A percentile compares a stretch with the other conserved stretches of the same genome.
phyloP scores from a whole-genome alignment of 176 grass and related monocot genomes.

The Carex myosuroides region DNA sequence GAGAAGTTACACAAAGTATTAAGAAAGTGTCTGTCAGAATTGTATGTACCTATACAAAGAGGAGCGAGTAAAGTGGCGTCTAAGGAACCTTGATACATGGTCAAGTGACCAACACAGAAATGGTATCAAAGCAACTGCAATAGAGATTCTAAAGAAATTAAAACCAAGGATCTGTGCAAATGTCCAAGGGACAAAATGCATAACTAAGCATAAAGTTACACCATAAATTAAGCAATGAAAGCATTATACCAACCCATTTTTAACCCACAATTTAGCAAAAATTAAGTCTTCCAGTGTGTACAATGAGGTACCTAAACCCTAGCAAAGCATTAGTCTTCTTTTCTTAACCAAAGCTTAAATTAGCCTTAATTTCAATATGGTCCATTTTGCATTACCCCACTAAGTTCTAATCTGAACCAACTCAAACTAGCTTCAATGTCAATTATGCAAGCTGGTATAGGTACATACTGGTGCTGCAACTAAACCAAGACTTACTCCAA shows the following conservation, averaged over 20 bases:
- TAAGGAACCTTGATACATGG: constrained; percentile 84
- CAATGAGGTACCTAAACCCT: not conserved
- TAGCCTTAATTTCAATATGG: not conserved
- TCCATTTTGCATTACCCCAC: not conserved
- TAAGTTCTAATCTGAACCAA: not conserved
- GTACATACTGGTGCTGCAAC: not conserved
- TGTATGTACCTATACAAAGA: constrained; percentile 71
- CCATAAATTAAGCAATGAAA: not conserved
- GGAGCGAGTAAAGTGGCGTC: constrained; percentile 60
- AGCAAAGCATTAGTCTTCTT: constrained; percentile 8
- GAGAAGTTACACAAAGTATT: not conserved
- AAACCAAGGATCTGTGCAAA: not conserved
- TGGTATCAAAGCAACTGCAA: constrained; percentile 84
- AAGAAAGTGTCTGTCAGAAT: not conserved
- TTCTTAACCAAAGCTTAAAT: not conserved
- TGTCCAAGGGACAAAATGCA: not conserved
- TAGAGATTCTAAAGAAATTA: constrained; percentile 13
- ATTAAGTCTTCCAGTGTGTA: not conserved
- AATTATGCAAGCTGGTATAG: not conserved
- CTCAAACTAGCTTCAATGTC: not conserved
- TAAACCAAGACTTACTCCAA: not conserved
- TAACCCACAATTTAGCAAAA: not conserved
- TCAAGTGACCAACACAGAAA: constrained; percentile 91
- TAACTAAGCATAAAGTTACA: not conserved
- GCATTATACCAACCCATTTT: not conserved